Evolutionary conservation across 202 grass and related monocot species (phyloP), one percentile per base, ranked within the genome.

Genomic region (Brachypodium distachyon): DNA sequence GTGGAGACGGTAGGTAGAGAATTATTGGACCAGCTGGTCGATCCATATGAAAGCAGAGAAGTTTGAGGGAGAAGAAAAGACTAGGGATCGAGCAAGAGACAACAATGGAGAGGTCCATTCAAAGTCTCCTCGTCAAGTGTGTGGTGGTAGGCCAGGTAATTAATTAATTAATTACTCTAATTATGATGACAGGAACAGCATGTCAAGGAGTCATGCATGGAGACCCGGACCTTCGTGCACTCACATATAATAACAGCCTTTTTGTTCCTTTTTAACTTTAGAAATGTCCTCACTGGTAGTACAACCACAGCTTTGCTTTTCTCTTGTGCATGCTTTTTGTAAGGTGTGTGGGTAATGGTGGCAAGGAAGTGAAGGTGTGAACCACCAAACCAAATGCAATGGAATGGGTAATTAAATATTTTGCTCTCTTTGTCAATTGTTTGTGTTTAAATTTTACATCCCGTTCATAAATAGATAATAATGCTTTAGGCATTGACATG

Each of bases 121-220:
- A 54, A 83, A 83, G 78, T 90, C 73, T 27, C 27, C 37, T 62
- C 43, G n/a, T 86, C 52, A 63, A 68, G 25, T 79, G 57, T 61
- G 72, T 42, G 74, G 23, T 44, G 23, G 62, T 19, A 5, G 3
- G 36, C n/a, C n/a, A 67, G 22, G 10, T 18, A 27, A 10, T n/a
- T n/a, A n/a, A n/a, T n/a, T n/a, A n/a, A n/a, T n/a, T n/a, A n/a
- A n/a, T n/a, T n/a, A n/a, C n/a, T n/a, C n/a, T n/a, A n/a, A n/a
- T n/a, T n/a, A n/a, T n/a, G 22, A 11, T 25, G 81, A 84, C 36
- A 61, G 61, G 66, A 84, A 77, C 61, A 23, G 4, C 27, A 40
- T 70, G n/a, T n/a, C n/a, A n/a, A n/a, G n/a, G n/a, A n/a, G n/a
- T n/a, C n/a, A 18, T 36, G 33, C 6, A 6, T n/a, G 29, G 36